These are phyloP conservation scores for Calvatia gigantea DNA, from an alignment of 768 basidiomycete species.

Conservation along the genomic window DNA sequence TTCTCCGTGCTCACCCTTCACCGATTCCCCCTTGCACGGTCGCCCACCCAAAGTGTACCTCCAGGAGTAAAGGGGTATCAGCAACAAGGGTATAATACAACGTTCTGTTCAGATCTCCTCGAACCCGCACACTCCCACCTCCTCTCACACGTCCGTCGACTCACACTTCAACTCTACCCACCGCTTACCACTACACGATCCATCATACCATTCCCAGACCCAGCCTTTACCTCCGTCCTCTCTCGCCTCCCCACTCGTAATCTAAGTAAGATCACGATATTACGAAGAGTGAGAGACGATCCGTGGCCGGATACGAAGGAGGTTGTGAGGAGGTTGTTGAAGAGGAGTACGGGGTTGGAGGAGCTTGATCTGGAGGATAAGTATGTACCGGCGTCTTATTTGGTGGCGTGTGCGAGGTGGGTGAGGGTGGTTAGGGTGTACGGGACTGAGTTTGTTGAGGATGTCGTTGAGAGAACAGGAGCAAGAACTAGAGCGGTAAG, in stretches of 20 bases:
- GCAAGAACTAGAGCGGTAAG: neutral
- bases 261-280: constrained; percentile 7
- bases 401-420: neutral
- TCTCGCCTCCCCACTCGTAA: neutral
- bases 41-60: neutral
- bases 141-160: constrained; percentile 6
- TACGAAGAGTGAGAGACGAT: constrained; percentile 7
- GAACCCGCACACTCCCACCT: constrained; percentile 1
- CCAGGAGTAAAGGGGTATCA: neutral
- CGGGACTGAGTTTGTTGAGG: constrained; percentile 10
- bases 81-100: no score
- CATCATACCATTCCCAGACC: no score
- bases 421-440: neutral
- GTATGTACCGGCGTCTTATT: neutral
- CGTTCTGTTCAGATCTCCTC: constrained; percentile 4
- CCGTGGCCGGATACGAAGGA: constrained; percentile 5
- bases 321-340: neutral
- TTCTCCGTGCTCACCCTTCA: constrained; percentile 3
- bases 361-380: constrained; percentile 1
- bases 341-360: neutral
- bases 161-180: constrained; percentile 7
- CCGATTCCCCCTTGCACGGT: neutral
- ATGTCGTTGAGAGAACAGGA: neutral
- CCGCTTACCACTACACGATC: neutral
- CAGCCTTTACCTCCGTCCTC: neutral